These are phyloP conservation scores for Barnettozyma populi DNA, from an alignment of 805 yeast species.

Conservation along the genomic window DNA sequence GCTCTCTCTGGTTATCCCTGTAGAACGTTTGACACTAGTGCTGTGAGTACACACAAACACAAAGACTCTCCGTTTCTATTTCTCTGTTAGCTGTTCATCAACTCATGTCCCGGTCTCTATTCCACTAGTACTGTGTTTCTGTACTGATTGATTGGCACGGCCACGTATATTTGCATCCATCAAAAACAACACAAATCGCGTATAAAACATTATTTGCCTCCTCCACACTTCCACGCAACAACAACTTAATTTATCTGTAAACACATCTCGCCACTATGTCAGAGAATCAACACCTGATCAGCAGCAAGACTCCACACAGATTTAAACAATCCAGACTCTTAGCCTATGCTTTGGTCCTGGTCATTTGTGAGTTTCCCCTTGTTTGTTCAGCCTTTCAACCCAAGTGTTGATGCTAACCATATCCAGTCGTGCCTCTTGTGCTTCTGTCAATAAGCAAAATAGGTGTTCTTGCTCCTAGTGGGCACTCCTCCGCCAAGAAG, in stretches of 20 bases:
- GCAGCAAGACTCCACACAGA: background rate
- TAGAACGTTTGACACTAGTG: too few relatives aligned
- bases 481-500: slow-evolving; percentile 36
- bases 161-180: too few relatives aligned
- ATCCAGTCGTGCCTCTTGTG: background rate
- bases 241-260: too few relatives aligned
- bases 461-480: background rate
- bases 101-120: too few relatives aligned
- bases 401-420: background rate
- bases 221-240: background rate
- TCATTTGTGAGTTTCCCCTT: background rate
- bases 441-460: background rate
- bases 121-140: too few relatives aligned
- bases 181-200: too few relatives aligned
- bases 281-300: background rate
- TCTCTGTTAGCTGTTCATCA: too few relatives aligned
- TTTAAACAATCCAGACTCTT: background rate
- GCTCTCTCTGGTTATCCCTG: too few relatives aligned
- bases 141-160: too few relatives aligned
- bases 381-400: background rate
- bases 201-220: background rate
- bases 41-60: too few relatives aligned
- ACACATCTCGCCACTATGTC: background rate
- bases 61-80: too few relatives aligned
- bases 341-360: background rate